These are phyloP conservation scores for Cyberlindnera bimundalis DNA, from an alignment of 805 yeast genomes.

Conservation along the genomic window DNA sequence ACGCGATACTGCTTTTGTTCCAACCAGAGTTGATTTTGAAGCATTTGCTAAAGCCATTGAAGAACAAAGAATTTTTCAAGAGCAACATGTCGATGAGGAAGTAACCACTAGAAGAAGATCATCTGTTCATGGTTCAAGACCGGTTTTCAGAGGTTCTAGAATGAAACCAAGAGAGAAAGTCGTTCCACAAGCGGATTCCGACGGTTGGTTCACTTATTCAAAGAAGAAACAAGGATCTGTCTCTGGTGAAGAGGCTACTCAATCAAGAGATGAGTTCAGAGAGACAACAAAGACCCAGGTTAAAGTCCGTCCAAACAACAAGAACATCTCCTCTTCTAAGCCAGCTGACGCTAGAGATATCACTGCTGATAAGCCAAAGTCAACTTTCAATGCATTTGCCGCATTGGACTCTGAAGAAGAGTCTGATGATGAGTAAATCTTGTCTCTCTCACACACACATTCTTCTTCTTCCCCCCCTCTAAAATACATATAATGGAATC, in stretches of 20 bases:
- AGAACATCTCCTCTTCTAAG: slow-evolving; percentile 69
- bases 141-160: slow-evolving; percentile 53
- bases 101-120: slow-evolving; percentile 51
- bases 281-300: slow-evolving; percentile 37
- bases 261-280: slow-evolving; percentile 42
- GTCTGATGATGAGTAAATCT: slow-evolving; percentile 21
- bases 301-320: slow-evolving; percentile 66
- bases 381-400: slow-evolving; percentile 75
- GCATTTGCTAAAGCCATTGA: slow-evolving; percentile 66
- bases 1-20: slow-evolving; percentile 54
- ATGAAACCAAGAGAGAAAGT: slow-evolving; percentile 29
- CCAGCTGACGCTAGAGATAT: slow-evolving; percentile 73
- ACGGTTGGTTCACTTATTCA: slow-evolving; percentile 76
- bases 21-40: slow-evolving; percentile 60
- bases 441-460: background rate
- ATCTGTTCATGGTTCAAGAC: slow-evolving; percentile 40
- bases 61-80: slow-evolving; percentile 51
- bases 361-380: slow-evolving; percentile 61
- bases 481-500: background rate
- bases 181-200: slow-evolving; percentile 57
- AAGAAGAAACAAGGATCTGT: slow-evolving; percentile 30
- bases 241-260: slow-evolving; percentile 50
- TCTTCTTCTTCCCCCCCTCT: too few species aligned
- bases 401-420: slow-evolving; percentile 45
- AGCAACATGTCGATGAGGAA: slow-evolving; percentile 23